Conservation (phyloP, 2,329 filamentous ascomycete species). For the Mollisiaceae sp. region DNA sequence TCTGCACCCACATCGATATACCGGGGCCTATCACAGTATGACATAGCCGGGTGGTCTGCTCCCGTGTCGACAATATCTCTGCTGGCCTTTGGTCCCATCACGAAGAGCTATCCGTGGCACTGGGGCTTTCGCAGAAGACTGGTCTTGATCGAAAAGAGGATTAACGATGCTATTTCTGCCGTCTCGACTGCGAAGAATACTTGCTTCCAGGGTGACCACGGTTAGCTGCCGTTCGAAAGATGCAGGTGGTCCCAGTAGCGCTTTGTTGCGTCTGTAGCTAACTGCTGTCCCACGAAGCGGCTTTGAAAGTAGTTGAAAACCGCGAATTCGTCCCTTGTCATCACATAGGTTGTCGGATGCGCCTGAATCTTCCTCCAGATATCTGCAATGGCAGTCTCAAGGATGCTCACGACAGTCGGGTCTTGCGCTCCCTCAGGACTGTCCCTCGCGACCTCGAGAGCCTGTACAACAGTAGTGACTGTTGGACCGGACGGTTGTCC, state of each 20-base stretch:
- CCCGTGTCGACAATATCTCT: background rate
- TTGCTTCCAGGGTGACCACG: background rate
- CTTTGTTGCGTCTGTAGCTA: conserved; percentile 54
- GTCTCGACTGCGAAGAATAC: background rate
- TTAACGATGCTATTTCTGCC: background rate
- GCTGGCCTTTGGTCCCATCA: background rate
- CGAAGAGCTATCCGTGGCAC: background rate
- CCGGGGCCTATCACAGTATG: background rate
- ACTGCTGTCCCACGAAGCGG: conserved; percentile 61
- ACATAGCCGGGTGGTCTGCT: background rate
- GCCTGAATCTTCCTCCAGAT: conserved; percentile 72
- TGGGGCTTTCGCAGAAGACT: background rate
- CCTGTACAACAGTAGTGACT: conserved; percentile 58
- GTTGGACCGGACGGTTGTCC: conserved; percentile 22
- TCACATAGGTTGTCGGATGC: conserved; percentile 71
- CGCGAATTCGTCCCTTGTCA: conserved; percentile 79
- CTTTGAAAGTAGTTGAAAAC: conserved; percentile 85
- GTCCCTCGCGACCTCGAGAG: conserved; percentile 78
- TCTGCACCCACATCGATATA: background rate
- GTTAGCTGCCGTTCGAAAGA: conserved; percentile 26
- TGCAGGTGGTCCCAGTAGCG: conserved; percentile 57
- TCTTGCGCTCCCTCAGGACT: conserved; percentile 70
- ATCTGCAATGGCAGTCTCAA: conserved; percentile 66
- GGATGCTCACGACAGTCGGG: conserved; percentile 63
- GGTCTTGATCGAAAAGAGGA: background rate